Conservation (phyloP, 2,329 filamentous ascomycete species). For the Lachnellula cervina region DNA sequence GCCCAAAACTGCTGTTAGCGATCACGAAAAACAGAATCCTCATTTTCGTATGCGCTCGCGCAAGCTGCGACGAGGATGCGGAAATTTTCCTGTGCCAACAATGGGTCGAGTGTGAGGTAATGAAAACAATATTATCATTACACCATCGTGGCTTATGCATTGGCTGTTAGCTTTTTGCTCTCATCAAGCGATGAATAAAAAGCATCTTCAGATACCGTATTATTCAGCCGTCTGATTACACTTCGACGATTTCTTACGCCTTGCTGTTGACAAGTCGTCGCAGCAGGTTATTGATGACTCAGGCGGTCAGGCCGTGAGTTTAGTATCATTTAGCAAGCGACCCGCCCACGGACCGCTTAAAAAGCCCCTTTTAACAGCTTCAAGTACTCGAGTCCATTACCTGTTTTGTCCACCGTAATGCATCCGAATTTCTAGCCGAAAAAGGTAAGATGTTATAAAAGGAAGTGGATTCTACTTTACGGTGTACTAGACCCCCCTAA, state of each 20-base stretch:
- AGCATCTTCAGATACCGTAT: not conserved
- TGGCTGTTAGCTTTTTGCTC: not conserved
- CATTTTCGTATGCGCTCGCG: not conserved
- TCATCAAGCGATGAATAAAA: not conserved
- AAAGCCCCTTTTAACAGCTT: no score
- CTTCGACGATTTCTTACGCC: not conserved
- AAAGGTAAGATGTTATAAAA: no score
- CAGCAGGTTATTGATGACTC: not conserved
- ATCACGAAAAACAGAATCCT: slow-evolving; percentile 6
- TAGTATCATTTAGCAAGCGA: not conserved
- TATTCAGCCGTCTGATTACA: not conserved
- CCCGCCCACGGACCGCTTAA: no score
- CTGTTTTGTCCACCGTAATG: no score
- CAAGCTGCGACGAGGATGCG: not conserved
- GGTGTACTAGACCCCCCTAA: no score
- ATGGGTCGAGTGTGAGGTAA: not conserved
- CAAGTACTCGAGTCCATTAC: no score
- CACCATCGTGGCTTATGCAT: not conserved
- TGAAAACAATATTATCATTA: not conserved
- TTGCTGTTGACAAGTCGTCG: not conserved
- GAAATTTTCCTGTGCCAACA: not conserved
- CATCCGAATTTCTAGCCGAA: no score
- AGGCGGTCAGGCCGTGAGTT: not conserved
- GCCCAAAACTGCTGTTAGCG: slow-evolving; percentile 19
- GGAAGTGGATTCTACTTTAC: no score